A percentile compares a stretch with the other conserved stretches of the same genome.
Conservation (phyloP, 1,284 basidiomycete genomes). For the Ustilago bromivora region DNA sequence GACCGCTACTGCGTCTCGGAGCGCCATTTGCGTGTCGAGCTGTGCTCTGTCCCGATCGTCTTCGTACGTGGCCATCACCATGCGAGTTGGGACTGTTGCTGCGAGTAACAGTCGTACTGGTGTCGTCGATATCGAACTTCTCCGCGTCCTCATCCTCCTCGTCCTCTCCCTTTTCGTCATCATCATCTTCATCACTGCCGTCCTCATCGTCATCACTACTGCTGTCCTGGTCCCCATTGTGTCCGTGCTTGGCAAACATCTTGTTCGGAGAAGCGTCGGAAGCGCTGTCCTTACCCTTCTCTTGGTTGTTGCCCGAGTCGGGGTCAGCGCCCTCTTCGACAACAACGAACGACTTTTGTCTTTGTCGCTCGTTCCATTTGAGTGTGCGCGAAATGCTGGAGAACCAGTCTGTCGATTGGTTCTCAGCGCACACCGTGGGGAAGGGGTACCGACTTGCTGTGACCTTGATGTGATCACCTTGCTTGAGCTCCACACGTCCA, state of each 20-base stretch:
- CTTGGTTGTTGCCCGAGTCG: constrained; percentile 25
- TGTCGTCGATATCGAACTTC: constrained; percentile 67
- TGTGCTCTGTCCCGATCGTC: constrained; percentile 39
- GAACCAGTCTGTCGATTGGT: constrained; percentile 99
- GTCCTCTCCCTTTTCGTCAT: constrained; percentile 33
- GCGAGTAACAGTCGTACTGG: constrained; percentile 54
- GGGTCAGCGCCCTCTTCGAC: constrained; percentile 81
- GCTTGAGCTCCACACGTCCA: constrained; percentile 83
- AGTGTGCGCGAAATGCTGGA: constrained; percentile 93
- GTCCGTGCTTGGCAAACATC: constrained; percentile 43
- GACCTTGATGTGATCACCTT: constrained; percentile 99
- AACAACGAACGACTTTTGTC: constrained; percentile 67
- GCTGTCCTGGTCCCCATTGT: constrained; percentile 22
- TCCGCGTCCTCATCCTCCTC: constrained; percentile 58
- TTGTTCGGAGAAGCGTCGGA: constrained; percentile 25
- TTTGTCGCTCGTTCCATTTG: constrained; percentile 76
- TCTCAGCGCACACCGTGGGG: constrained; percentile 97
- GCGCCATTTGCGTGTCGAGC: constrained; percentile 24
- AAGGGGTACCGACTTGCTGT: constrained; percentile 98
- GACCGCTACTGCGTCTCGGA: constrained; percentile 26
- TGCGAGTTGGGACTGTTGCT: constrained; percentile 48
- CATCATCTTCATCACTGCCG: constrained; percentile 40
- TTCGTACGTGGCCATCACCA: constrained; percentile 31
- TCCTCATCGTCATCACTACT: constrained; percentile 40
- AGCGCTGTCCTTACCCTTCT: constrained; percentile 27